Conservation (phyloP, 495 filamentous ascomycete species). For the Penicillium ochrochloron region DNA sequence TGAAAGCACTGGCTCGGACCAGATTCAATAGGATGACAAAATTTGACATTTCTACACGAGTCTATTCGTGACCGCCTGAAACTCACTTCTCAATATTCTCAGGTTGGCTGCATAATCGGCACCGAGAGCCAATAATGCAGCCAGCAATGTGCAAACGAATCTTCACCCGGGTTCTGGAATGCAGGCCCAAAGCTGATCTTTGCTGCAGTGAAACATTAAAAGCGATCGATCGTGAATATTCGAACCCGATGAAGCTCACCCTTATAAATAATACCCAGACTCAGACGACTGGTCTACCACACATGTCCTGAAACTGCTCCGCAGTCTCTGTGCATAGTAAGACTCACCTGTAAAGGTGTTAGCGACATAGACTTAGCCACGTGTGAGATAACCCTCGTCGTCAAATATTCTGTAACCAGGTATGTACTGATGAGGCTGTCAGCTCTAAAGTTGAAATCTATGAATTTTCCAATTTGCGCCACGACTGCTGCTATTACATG, state of each 20-base stretch:
- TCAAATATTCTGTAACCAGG: too few species aligned
- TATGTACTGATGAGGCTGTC: too few species aligned
- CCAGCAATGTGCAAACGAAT: neutral
- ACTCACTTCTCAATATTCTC: neutral
- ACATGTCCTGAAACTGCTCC: too few species aligned
- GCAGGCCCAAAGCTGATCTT: neutral
- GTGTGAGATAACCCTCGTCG: neutral
- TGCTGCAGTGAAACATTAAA: constrained; percentile 7
- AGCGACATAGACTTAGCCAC: neutral
- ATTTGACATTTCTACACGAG: constrained; percentile 9
- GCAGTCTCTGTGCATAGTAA: too few species aligned
- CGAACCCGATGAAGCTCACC: neutral
- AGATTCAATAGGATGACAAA: neutral
- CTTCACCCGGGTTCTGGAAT: neutral
- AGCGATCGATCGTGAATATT: neutral
- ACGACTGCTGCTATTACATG: neutral
- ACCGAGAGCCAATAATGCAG: neutral
- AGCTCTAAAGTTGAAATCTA: too few species aligned
- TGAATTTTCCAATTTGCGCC: neutral
- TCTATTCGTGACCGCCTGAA: neutral
- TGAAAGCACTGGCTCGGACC: neutral
- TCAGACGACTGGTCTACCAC: too few species aligned
- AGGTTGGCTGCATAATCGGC: neutral
- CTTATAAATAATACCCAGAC: neutral
- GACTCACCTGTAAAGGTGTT: too few species aligned